These are phyloP conservation scores for Penicillium goetzii DNA, from an alignment of 495 filamentous ascomycete species.

Conservation along the genomic window DNA sequence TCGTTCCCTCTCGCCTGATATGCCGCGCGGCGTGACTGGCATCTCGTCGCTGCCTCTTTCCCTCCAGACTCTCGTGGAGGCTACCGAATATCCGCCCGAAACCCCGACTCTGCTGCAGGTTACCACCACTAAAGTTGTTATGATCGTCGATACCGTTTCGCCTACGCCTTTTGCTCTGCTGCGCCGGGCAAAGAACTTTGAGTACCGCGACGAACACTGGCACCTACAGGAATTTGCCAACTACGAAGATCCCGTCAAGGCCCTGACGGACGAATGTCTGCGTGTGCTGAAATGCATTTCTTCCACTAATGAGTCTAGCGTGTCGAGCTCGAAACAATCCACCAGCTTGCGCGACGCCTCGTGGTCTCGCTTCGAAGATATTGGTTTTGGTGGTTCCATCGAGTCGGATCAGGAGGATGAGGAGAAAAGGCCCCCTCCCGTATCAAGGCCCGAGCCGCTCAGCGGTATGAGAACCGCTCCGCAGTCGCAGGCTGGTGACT, in stretches of 20 bases:
- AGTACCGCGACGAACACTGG: slow-evolving; percentile 86
- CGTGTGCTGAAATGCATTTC: slow-evolving; percentile 89
- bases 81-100: slow-evolving; percentile 93
- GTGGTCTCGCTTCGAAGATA: slow-evolving; percentile 96
- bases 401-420: slow-evolving; percentile 68
- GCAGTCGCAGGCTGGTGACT: slow-evolving; percentile 60
- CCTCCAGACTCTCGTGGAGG: slow-evolving; percentile 83
- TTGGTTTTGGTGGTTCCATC: slow-evolving; percentile 83
- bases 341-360: slow-evolving; percentile 79
- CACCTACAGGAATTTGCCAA: slow-evolving; percentile 81
- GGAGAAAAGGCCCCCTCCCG: slow-evolving; percentile 44
- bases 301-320: slow-evolving; percentile 79
- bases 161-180: slow-evolving; percentile 92
- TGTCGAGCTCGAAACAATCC: slow-evolving; percentile 66
- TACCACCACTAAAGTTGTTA: slow-evolving; percentile 83
- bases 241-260: slow-evolving; percentile 86
- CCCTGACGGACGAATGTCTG: slow-evolving; percentile 90
- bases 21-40: slow-evolving; percentile 65
- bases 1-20: slow-evolving; percentile 82
- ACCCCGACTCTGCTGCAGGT: slow-evolving; percentile 77
- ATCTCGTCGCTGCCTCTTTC: slow-evolving; percentile 88
- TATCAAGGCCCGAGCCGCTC: slow-evolving; percentile 36
- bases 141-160: slow-evolving; percentile 96
- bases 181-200: slow-evolving; percentile 90
- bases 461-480: slow-evolving; percentile 60